Percentiles rank a stretch among this genome's conserved stretches.
These are phyloP conservation scores for Suhomyces yuchorum DNA, from an alignment of 1,139 yeast genomes.

Conservation along the genomic window DNA sequence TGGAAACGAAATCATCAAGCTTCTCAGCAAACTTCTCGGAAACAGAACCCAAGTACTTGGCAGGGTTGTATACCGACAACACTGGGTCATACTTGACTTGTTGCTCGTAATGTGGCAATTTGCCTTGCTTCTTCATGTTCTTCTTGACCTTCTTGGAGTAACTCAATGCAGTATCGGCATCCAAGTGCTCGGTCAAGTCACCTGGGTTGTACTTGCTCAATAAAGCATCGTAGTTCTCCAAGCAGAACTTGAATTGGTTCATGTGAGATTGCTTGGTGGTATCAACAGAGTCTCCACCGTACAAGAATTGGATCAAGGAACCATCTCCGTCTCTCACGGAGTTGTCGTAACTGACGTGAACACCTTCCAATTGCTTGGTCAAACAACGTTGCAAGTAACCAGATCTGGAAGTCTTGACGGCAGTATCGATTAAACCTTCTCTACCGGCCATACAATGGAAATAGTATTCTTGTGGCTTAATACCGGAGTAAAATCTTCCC, in stretches of 20 bases:
- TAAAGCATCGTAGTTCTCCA: constrained; percentile 85
- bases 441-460: constrained; percentile 99
- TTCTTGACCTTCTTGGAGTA: constrained; percentile 85
- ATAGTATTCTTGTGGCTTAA: constrained; percentile 98
- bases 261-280: constrained; percentile 93
- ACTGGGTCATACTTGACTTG: constrained; percentile 82
- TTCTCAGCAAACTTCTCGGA: constrained; percentile 86
- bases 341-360: constrained; percentile 90
- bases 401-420: constrained; percentile 97
- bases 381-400: constrained; percentile 98
- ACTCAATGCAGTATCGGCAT: constrained; percentile 76
- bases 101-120: constrained; percentile 65
- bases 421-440: constrained; percentile 99
- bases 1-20: constrained; percentile 67
- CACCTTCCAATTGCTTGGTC: constrained; percentile 97
- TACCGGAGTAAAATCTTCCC: constrained; percentile 97
- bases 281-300: constrained; percentile 97
- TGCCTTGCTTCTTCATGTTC: constrained; percentile 64
- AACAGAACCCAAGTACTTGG: constrained; percentile 88
- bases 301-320: constrained; percentile 86
- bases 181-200: constrained; percentile 69
- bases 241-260: constrained; percentile 91
- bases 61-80: constrained; percentile 80
- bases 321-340: constrained; percentile 97
- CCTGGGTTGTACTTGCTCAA: constrained; percentile 87